Percentiles rank a stretch among this genome's conserved stretches.
These are phyloP conservation scores for Quercus aquifolioides DNA, from an alignment of 306 rosid species.

Conservation along the genomic window DNA sequence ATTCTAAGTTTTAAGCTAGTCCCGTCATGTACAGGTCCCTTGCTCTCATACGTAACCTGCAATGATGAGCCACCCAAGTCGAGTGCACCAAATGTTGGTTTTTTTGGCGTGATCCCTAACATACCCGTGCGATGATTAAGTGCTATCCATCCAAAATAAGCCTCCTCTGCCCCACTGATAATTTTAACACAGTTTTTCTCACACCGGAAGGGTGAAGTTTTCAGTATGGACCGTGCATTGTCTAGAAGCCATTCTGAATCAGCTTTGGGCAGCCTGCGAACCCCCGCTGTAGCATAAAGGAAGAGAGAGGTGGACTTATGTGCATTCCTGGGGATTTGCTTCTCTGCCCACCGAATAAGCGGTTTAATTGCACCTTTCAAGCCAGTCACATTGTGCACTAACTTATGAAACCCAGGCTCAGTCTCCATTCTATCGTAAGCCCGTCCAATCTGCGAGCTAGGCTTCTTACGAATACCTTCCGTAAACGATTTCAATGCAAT, in stretches of 20 bases:
- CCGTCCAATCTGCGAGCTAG: constrained; percentile 47
- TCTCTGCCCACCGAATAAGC: constrained; percentile 77
- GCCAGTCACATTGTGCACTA: constrained; percentile 63
- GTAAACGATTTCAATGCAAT: constrained; percentile 43
- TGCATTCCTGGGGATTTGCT: constrained; percentile 69
- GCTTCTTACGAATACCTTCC: constrained; percentile 35
- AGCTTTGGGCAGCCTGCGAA: constrained; percentile 57
- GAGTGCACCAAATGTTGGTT: constrained; percentile 84
- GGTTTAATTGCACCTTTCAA: constrained; percentile 69
- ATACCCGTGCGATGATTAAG: constrained; percentile 67
- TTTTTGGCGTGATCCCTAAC: constrained; percentile 64
- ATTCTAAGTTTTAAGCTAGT: constrained; percentile 74
- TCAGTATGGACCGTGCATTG: constrained; percentile 76
- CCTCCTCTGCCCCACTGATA: constrained; percentile 86
- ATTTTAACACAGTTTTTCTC: constrained; percentile 68
- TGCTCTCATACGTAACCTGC: constrained; percentile 96
- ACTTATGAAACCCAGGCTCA: constrained; percentile 88
- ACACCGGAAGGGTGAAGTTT: constrained; percentile 72
- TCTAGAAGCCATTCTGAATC: constrained; percentile 81
- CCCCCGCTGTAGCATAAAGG: constrained; percentile 93
- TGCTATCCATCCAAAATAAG: constrained; percentile 94
- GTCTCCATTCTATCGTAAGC: constrained; percentile 93
- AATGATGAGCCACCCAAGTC: constrained; percentile 94
- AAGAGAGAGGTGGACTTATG: constrained; percentile 69
- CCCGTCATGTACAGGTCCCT: constrained; percentile 42